Base-by-base conservation (phyloP, 306 rosid genomes). In the Lotus japonicus region DNA sequence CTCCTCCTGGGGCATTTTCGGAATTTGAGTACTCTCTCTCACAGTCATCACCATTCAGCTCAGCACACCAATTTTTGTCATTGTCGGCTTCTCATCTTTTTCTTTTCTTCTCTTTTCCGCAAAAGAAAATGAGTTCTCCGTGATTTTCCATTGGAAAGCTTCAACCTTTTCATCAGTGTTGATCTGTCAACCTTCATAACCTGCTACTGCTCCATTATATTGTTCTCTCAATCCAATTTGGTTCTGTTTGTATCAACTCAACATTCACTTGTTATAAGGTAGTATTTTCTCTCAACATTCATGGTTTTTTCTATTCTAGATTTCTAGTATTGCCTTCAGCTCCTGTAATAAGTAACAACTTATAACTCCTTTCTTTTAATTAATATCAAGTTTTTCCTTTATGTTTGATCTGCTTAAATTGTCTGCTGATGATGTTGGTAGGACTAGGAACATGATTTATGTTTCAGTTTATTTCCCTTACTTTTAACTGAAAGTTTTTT, bases 111-210 rank as follows among this genome's bases (percentile, higher is more conserved):
- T 38, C 42, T 38, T 48, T 39, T 63, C 56, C 54, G 33, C 63
- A 18, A 18, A 4, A 23, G 7, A 43, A 26, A n/a, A 3, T 51
- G 79, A 80, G 31, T 11, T 39, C 62, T 81, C 81, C 77, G 84
- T 77, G 86, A 84, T 14, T 76, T 26, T 82, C 50, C 46, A 83
- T 73, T 88, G 88, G 84, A 77, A 88, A 86, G 85, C 78, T 80
- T 80, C 76, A 61, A 72, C 79, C 85, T 84, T 80, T 82, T 61
- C 49, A 87, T 76, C 58, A 26, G 70, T 19, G 13, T 58, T n/a
- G 59, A 76, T 76, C 50, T 39, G 55, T 54, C 78, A n/a, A n/a
- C n/a, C 62, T 53, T 21, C 39, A 18, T 45, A 46, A 12, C 9
- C 48, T 9, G 2, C 58, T 6, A 5, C 45, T 62, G 16, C 58